Evolutionary conservation across 140 eudicot species (phyloP), one percentile per base, ranked within the genome.

Genomic region (Bidens hawaiensis): DNA sequence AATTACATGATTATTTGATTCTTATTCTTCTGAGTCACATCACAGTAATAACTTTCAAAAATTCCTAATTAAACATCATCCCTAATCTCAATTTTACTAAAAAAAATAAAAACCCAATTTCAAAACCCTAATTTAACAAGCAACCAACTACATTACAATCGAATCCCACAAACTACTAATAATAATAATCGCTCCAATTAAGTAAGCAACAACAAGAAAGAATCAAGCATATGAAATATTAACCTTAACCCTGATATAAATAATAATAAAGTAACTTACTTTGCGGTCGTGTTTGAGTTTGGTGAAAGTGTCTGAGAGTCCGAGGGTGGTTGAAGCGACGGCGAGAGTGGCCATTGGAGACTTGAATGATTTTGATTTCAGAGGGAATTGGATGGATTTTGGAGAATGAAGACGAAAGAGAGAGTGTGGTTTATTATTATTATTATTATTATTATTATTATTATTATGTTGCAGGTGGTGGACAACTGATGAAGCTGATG

Each of bases 301-400:
- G 21, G 82, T 16, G 71, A 91, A 91, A 10, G 98, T 91, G n/a
- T 91, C 83, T 0, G 96, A 87, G 5, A 91, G 70, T 7, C 96
- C 95, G 31, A 80, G 68, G 17, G 88, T 73, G 19, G 83, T 43
- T 8, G 69, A 74, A 15, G 74, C 53, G 25, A 77, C 59, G 46
- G 84, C 38, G n/a, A 80, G 78, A 36, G 87, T n/a, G 6, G 96
- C 89, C 98, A 87, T 84, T 26, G 69, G 67, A 19, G 76, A 48
- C 21, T 28, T 72, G 41, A 65, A 64, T 0, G 72, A 68, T 26
- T 13, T 8, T 8, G 73, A 56, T 36, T 42, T 68, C 19, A 21
- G 25, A 18, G 83, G 13, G 50, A 75, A 18, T 15, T 75, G 24
- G 14, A 50, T 18, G 3, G 33, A 48, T 6, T 17, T 72, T 45